Evolutionary conservation across 192 early-diverging fungal genomes (phyloP).

Genomic region (Mortierella claussenii): DNA sequence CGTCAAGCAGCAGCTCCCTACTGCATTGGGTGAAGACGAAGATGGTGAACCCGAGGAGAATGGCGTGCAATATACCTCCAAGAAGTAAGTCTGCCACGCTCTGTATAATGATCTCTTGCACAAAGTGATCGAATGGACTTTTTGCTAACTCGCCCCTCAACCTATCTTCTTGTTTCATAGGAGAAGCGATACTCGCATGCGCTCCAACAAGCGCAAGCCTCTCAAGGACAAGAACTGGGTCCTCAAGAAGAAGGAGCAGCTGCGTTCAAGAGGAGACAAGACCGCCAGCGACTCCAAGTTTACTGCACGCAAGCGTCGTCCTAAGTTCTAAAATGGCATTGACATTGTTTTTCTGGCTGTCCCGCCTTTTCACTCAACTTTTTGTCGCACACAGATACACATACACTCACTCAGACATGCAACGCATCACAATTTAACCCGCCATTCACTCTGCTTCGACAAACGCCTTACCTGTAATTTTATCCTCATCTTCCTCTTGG

Average conservation of each 20-base stretch:
- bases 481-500: too few species aligned
- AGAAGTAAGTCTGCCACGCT: constrained; percentile 28
- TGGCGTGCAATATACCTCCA: constrained; percentile 57
- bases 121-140: neutral
- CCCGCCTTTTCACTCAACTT: too few species aligned
- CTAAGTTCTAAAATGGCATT: constrained; percentile 81
- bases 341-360: too few species aligned
- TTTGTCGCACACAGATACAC: too few species aligned
- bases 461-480: too few species aligned
- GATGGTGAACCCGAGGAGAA: constrained; percentile 55
- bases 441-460: too few species aligned
- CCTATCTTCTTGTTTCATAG: constrained; percentile 13
- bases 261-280: constrained; percentile 77
- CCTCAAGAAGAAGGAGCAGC: constrained; percentile 89
- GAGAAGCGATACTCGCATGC: constrained; percentile 48
- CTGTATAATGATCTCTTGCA: neutral
- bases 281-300: constrained; percentile 92
- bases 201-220: constrained; percentile 61
- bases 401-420: too few species aligned
- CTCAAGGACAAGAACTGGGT: constrained; percentile 93
- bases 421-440: too few species aligned
- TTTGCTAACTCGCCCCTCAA: neutral
- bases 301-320: constrained; percentile 92
- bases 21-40: constrained; percentile 69
- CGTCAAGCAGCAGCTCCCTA: constrained; percentile 68